These are phyloP conservation scores for Begonia loranthoides DNA, from an alignment of 306 rosid genomes.

Conservation along the genomic window DNA sequence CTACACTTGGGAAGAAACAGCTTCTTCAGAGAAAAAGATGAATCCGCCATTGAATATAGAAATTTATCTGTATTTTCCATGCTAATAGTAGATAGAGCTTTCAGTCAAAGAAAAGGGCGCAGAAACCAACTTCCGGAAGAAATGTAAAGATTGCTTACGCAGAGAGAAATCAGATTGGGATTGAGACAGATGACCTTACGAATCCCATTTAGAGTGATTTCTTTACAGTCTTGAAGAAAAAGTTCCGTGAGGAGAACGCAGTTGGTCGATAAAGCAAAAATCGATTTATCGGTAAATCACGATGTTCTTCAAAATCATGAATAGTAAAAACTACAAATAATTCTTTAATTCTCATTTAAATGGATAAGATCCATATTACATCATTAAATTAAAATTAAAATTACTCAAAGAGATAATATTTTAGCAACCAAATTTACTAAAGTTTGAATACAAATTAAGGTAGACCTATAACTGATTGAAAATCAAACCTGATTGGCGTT, in stretches of 20 bases:
- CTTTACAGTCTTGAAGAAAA: conserved; percentile 8
- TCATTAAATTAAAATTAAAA: too few species aligned
- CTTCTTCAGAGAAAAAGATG: conserved; percentile 38
- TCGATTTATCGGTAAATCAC: conserved; percentile 26
- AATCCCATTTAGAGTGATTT: conserved; percentile 22
- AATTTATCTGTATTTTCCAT: conserved; percentile 24
- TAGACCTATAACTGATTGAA: too few species aligned
- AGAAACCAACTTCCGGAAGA: conserved; percentile 15
- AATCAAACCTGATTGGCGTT: too few species aligned
- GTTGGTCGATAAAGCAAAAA: conserved; percentile 20
- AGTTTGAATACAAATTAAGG: too few species aligned
- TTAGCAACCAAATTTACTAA: too few species aligned
- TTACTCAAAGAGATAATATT: too few species aligned
- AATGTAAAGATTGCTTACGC: conserved; percentile 6
- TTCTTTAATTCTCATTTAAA: too few species aligned
- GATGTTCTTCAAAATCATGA: too few species aligned
- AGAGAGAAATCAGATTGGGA: conserved; percentile 28
- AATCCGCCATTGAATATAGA: conserved; percentile 30
- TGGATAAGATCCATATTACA: too few species aligned
- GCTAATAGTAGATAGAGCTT: conserved; percentile 25
- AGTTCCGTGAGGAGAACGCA: conserved; percentile 29
- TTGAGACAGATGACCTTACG: conserved; percentile 19
- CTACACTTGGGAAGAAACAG: conserved; percentile 25
- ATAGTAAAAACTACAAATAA: too few species aligned
- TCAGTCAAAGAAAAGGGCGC: conserved; percentile 17